Base-by-base conservation (phyloP, 495 filamentous ascomycete species). In the Aspergillus avenaceus region DNA sequence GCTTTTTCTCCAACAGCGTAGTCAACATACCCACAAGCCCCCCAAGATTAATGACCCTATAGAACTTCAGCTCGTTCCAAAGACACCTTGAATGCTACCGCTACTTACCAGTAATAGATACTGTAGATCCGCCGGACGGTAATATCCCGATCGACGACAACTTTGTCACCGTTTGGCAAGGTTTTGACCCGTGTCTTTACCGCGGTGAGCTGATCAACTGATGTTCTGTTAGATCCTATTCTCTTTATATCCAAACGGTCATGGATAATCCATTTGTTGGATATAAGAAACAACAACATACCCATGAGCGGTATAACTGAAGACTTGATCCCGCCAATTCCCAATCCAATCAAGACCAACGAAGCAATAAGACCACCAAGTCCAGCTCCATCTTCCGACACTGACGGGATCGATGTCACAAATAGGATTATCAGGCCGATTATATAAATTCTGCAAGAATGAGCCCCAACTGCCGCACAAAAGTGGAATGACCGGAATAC, bases 361-460 rank as follows among this genome's bases (percentile, higher is more conserved):
- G 55, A 31, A 1, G 49, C 40, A 23, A 51, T 22, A 7, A 61
- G 58, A 2, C 59, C 63, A 12, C 55, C 52, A 9, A 59, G 55
- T 5, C 21, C 56, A 12, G 51, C 12, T 9, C 46, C 46, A 12
- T 26, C 32, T 11, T 47, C 13, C 16, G 66, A 66, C 0, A 60
- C 58, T 0, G 65, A 54, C 0, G 86, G 84, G 12, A 84, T 69
- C 0, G 83, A 77, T 0, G 83, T 82, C 25, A 80, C 65, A 49
- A 83, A 70, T 14, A 88, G 71, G 32, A 89, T 74, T 25, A 80
- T 64, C 51, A 86, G 84, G 5, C 85, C 86, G 32, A 86, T 32
- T 28, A 85, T 74, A 25, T 80, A 78, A 51, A 86, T 60, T 5
- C 55, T n/a, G n/a, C n/a, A n/a, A n/a, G n/a, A n/a, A n/a, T n/a